These are phyloP conservation scores for Penicillium taxi DNA, from an alignment of 495 filamentous ascomycete genomes.

Conservation along the genomic window DNA sequence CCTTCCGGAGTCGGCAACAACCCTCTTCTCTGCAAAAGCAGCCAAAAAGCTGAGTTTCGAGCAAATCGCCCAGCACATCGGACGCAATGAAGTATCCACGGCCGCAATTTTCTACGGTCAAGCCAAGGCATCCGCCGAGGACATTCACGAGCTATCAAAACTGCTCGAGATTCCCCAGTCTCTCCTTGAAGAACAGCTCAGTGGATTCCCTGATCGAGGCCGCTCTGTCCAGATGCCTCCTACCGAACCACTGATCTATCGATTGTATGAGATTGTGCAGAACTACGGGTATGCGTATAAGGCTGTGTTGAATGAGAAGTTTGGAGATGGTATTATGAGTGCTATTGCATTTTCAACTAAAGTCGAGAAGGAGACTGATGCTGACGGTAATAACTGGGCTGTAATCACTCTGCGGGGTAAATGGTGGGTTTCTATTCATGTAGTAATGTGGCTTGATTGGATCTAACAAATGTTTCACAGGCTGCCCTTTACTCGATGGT, in stretches of 20 bases:
- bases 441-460: not conserved
- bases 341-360: conserved; percentile 89
- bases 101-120: conserved; percentile 96
- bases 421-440: conserved; percentile 51
- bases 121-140: conserved; percentile 67
- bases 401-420: conserved; percentile 89
- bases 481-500: conserved; percentile 58
- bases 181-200: conserved; percentile 52
- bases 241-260: conserved; percentile 86
- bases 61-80: conserved; percentile 64
- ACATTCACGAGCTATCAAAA: conserved; percentile 62
- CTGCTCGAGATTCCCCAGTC: conserved; percentile 56
- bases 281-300: conserved; percentile 98
- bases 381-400: conserved; percentile 73
- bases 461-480: conserved; percentile 28
- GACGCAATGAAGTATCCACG: conserved; percentile 80
- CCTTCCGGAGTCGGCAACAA: conserved; percentile 60
- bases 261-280: conserved; percentile 93
- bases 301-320: conserved; percentile 95
- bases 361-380: conserved; percentile 92
- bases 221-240: conserved; percentile 87
- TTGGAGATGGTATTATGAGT: conserved; percentile 98
- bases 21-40: conserved; percentile 83
- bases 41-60: conserved; percentile 69
- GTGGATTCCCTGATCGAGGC: conserved; percentile 75